Conservation (phyloP, 352 stramenopile species). For the Blastocystis sp. region DNA sequence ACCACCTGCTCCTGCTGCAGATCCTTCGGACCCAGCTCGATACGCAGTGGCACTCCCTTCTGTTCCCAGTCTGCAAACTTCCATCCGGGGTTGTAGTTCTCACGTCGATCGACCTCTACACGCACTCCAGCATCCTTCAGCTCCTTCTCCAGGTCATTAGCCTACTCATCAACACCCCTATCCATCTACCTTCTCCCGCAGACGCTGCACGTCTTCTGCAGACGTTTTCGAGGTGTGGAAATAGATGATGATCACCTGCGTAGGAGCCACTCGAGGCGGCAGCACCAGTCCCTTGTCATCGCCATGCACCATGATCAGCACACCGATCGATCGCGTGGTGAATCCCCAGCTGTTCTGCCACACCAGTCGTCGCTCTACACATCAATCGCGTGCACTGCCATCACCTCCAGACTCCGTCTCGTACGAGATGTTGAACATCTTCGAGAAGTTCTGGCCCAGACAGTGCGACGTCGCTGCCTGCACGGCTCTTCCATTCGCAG, state of each 20-base stretch:
- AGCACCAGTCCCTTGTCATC: conserved; percentile 98
- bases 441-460: conserved; percentile 98
- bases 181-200: conserved; percentile 10
- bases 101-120: conserved; percentile 86
- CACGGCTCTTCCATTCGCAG: conserved; percentile 85
- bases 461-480: conserved; percentile 97
- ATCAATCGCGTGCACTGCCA: conserved; percentile 70
- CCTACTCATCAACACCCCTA: conserved; percentile 62
- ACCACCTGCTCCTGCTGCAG: conserved; percentile 83
- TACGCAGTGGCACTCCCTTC: conserved; percentile 93
- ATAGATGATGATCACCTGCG: conserved; percentile 87
- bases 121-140: conserved; percentile 77
- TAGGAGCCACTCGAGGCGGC: conserved; percentile 87
- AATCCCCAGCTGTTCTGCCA: conserved; percentile 98
- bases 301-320: conserved; percentile 99
- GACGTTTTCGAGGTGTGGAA: conserved; percentile 68
- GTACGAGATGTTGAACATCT: conserved; percentile 98
- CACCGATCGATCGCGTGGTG: conserved; percentile 93
- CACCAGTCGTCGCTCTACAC: conserved; percentile 68
- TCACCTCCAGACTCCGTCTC: conserved; percentile 76
- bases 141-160: conserved; percentile 63
- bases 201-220: conserved; percentile 12
- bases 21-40: conserved; percentile 94
- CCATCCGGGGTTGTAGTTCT: conserved; percentile 85
- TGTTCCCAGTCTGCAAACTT: conserved; percentile 99